Base-by-base conservation (phyloP, 2,329 filamentous ascomycete species). In the Diaporthe destruens region DNA sequence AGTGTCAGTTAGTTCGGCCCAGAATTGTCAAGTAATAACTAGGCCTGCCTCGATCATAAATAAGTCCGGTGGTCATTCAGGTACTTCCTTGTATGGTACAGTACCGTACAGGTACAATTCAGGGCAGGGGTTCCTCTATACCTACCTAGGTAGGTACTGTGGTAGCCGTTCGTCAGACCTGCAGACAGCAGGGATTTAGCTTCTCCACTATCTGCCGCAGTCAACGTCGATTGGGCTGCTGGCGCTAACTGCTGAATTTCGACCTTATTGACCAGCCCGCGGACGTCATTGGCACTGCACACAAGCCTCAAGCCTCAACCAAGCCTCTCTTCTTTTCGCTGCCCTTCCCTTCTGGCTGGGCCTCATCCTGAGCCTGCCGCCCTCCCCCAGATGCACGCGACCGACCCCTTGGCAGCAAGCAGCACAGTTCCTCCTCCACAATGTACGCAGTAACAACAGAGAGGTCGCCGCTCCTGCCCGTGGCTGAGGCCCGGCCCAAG, bases 401-500 rank as follows among this genome's bases (percentile, higher is more conserved):
- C 47, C 32, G 47, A 65, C 61, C 32, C 32, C 14, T 66, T 66
- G 2, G 14, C 29, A 39, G 25, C 32, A 32, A 39, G 44, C 47
- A 53, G 61, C 61, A 66, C 47, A 56, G 32, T n/a, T n/a, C n/a
- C n/a, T n/a, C 20, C 39, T 57, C 36, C 65, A 57, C 20, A 55
- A 74, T 74, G 72, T 72, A 69, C 9, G 49, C 65, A 20, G 29
- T 42, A 29, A 71, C 72, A 51, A 74, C 75, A 20, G 77, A 78
- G 61, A 73, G 70, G 55, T 77, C 77, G 57, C 77, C 77, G 32
- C 75, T 79, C 44, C 65, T 75, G 44, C 74, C 75, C 14, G 71
- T 73, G 77, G 39, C 78, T 54, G 78, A 81, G 49, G 69, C 74
- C 53, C 85, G 85, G 23, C 81, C 84, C 14, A 86, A 84, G 74